These are phyloP conservation scores for Litsea cubeba DNA, from an alignment of 164 flowering plant species.

Conservation along the genomic window DNA sequence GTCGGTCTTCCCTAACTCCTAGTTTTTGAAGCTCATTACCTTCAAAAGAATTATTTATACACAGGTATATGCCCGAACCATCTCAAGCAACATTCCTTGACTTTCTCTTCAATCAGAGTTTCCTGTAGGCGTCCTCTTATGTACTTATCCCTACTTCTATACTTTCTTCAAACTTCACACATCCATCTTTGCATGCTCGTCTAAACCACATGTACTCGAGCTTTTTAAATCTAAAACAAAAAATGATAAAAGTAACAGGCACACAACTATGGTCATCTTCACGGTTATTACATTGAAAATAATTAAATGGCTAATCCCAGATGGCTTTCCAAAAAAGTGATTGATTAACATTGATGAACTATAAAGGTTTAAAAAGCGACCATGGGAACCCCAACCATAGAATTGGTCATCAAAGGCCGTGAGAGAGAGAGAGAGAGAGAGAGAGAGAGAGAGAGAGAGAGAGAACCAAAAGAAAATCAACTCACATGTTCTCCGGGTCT, in stretches of 20 bases:
- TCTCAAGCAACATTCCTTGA: no score
- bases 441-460: constrained; percentile 6
- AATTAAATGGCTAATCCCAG: not conserved
- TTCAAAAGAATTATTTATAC: no score
- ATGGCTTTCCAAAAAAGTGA: not conserved
- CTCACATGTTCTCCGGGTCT: constrained; percentile 83
- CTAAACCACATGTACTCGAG: no score
- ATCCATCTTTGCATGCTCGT: no score
- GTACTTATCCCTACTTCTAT: no score
- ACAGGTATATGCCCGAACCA: no score
- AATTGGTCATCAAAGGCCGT: not conserved
- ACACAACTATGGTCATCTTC: not conserved
- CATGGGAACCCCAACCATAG: not conserved
- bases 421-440: constrained; percentile 5
- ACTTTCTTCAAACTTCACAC: no score
- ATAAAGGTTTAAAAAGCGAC: no score
- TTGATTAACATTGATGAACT: not conserved
- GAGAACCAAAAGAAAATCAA: not conserved
- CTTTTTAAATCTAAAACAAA: not conserved
- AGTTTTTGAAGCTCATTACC: no score
- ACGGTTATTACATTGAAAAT: not conserved
- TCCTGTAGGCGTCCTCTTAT: no score
- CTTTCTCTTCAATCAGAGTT: no score
- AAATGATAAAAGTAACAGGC: not conserved
- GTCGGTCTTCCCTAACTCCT: no score